phyloP scores from a whole-genome alignment of 2,329 filamentous ascomycete species.

The Aspergillus quadricinctus region DNA sequence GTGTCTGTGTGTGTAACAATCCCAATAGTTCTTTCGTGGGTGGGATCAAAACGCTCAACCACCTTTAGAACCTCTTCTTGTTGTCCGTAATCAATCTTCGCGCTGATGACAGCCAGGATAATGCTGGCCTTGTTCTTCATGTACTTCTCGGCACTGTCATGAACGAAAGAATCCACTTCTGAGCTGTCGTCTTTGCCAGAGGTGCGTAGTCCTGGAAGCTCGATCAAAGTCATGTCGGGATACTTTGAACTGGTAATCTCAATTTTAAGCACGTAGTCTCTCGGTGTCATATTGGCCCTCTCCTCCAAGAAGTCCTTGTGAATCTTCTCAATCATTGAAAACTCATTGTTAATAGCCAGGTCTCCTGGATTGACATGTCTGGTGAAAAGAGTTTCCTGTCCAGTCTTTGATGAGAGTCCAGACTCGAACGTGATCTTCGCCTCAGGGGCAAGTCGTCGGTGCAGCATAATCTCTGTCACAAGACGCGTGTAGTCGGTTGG shows the following conservation, averaged over 20 bases:
- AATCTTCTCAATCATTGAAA: conserved; percentile 18
- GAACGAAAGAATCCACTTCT: conserved; percentile 53
- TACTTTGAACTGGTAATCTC: conserved; percentile 57
- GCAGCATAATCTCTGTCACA: conserved; percentile 56
- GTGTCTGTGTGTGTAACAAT: conserved; percentile 48
- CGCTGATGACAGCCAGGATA: conserved; percentile 45
- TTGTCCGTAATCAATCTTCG: conserved; percentile 40
- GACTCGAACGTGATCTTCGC: conserved; percentile 30
- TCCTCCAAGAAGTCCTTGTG: conserved; percentile 21
- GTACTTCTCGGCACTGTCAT: conserved; percentile 42
- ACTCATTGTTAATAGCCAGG: not conserved
- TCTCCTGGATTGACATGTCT: conserved; percentile 9
- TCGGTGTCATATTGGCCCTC: conserved; percentile 24
- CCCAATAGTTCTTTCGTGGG: conserved; percentile 37
- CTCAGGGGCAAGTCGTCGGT: conserved; percentile 21
- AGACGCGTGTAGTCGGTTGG: conserved; percentile 59
- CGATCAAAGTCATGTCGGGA: conserved; percentile 58
- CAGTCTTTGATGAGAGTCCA: conserved; percentile 31
- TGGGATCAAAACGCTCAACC: conserved; percentile 29
- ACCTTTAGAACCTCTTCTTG: conserved; percentile 38
- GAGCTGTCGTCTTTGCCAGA: conserved; percentile 53
- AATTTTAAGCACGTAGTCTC: conserved; percentile 54
- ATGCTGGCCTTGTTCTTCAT: conserved; percentile 42
- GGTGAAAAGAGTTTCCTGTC: conserved; percentile 10
- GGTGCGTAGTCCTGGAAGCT: conserved; percentile 57